Conservation (phyloP, 2,329 filamentous ascomycete genomes). For the Pseudocercospora eumusae region DNA sequence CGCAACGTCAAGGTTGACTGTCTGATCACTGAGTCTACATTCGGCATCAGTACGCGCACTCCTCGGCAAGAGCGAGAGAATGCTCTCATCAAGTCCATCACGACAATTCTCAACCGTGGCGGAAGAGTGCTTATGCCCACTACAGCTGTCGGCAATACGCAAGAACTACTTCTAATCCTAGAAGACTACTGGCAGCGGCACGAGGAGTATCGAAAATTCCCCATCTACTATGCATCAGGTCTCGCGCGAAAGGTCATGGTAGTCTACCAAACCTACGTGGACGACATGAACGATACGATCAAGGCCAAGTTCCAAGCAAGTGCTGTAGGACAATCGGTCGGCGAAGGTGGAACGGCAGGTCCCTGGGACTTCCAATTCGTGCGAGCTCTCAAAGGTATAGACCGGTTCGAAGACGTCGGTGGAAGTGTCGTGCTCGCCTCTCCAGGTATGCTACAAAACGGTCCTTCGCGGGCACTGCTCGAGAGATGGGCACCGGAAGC, state of each 20-base stretch:
- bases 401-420: conserved; percentile 93
- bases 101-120: conserved; percentile 83
- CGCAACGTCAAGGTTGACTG: conserved; percentile 90
- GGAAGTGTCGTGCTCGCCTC: conserved; percentile 96
- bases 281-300: conserved; percentile 99
- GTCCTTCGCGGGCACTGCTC: conserved; percentile 86
- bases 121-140: conserved; percentile 93
- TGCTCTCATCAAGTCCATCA: conserved; percentile 93
- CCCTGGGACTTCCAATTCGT: conserved; percentile 98
- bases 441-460: conserved; percentile 97
- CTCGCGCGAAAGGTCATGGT: conserved; percentile 96
- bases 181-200: conserved; percentile 97
- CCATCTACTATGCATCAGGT: conserved; percentile 97
- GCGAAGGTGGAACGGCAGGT: conserved; percentile 69
- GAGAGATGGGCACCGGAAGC: conserved; percentile 96
- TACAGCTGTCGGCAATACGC: conserved; percentile 88
- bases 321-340: conserved; percentile 76
- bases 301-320: conserved; percentile 84
- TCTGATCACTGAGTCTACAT: conserved; percentile 95
- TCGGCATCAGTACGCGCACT: conserved; percentile 91
- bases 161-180: conserved; percentile 89
- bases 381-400: conserved; percentile 84
- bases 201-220: conserved; percentile 80
- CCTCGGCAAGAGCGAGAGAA: conserved; percentile 89
- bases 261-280: conserved; percentile 96